Evolutionary conservation across 768 basidiomycete genomes (phyloP).

Genomic region (Trametes cingulata): DNA sequence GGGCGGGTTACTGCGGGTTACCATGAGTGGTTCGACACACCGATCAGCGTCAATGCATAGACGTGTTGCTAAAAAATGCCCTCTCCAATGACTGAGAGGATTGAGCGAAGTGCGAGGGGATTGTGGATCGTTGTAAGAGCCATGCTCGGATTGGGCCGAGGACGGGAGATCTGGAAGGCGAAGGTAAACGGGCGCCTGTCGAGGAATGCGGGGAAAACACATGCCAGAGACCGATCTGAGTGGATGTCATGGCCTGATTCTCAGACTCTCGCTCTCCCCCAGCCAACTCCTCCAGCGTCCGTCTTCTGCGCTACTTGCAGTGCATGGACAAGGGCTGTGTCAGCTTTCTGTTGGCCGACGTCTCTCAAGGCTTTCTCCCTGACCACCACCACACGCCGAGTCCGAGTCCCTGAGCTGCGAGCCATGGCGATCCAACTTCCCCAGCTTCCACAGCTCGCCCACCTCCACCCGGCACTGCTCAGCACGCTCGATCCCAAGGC

Average conservation of each 20-base stretch:
- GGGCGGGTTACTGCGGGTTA: neutral
- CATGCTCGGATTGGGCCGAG: neutral
- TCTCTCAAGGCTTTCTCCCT: neutral
- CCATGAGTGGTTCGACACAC: neutral
- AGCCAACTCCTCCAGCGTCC: neutral
- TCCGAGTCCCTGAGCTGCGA: neutral
- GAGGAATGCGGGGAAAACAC: constrained; percentile 11
- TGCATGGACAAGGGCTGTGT: neutral
- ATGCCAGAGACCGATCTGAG: neutral
- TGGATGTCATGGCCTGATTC: constrained; percentile 4
- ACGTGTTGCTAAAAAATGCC: too few relatives aligned
- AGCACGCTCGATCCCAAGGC: constrained; percentile 10
- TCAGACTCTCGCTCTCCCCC: neutral
- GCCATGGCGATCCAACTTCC: constrained; percentile 16
- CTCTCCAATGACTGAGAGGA: too few relatives aligned
- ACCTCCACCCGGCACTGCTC: constrained; percentile 3
- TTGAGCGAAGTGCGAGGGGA: too few relatives aligned
- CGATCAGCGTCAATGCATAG: neutral
- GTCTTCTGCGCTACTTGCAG: neutral
- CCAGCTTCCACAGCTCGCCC: neutral
- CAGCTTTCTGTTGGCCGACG: neutral
- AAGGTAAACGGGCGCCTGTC: neutral
- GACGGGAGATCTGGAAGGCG: neutral
- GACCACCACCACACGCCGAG: neutral
- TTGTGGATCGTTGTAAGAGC: neutral